These are phyloP conservation scores for Dryadomyces sulphureus DNA, from an alignment of 2,329 filamentous ascomycete genomes.

Conservation along the genomic window DNA sequence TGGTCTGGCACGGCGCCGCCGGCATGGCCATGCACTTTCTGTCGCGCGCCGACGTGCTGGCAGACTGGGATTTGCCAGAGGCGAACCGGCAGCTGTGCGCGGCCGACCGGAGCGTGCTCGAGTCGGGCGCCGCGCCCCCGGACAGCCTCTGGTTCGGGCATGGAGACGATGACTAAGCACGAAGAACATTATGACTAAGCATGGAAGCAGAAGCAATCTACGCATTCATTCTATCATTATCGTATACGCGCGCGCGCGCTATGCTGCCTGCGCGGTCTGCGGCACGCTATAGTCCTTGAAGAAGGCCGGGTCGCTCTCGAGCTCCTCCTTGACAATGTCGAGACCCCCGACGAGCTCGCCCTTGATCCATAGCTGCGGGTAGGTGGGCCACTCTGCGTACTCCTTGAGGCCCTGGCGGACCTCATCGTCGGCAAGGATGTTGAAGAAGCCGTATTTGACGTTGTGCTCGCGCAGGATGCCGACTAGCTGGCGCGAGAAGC, in stretches of 20 bases:
- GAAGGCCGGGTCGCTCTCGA: constrained; percentile 71
- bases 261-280: no score
- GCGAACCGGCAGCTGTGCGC: constrained; percentile 30
- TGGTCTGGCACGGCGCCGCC: constrained; percentile 22
- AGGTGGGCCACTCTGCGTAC: constrained; percentile 97
- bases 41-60: constrained; percentile 29
- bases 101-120: constrained; percentile 24
- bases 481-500: constrained; percentile 85
- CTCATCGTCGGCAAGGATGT: constrained; percentile 94
- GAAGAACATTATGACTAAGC: background rate
- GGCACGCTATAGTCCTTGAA: constrained; percentile 55
- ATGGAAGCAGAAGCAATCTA: no score
- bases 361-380: constrained; percentile 83
- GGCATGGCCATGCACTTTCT: constrained; percentile 27
- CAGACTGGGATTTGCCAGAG: constrained; percentile 25
- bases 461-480: constrained; percentile 73
- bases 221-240: no score
- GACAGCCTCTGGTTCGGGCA: constrained; percentile 19
- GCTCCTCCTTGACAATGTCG: constrained; percentile 95
- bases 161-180: background rate
- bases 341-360: constrained; percentile 86
- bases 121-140: constrained; percentile 31
- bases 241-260: no score
- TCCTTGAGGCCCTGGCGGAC: constrained; percentile 93
- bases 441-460: constrained; percentile 97